Conservation (phyloP, 768 basidiomycete genomes). For the Rhodotorula kratochvilovae region DNA sequence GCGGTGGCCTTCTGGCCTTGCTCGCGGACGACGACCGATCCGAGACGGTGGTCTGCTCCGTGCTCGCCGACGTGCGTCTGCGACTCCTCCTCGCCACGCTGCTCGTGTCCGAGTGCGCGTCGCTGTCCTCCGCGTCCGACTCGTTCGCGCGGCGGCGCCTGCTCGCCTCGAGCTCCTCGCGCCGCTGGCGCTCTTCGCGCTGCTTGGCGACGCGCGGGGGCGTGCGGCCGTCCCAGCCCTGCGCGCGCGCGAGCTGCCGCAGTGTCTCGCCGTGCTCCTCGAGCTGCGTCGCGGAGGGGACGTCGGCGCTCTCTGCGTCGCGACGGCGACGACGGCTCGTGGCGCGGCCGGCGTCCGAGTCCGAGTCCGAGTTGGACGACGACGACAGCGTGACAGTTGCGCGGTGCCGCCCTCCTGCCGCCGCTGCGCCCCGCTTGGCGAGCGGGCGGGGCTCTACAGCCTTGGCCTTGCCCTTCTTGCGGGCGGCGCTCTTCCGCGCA, state of each 20-base stretch:
- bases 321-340: not conserved
- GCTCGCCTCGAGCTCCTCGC: not conserved
- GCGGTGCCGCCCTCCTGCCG: not conserved
- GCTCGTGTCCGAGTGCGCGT: not conserved
- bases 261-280: not conserved
- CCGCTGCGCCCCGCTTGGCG: not conserved
- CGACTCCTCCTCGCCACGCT: not conserved
- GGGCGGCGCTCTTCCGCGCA: not conserved
- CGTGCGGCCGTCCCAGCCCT: conserved; percentile 4
- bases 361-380: not conserved
- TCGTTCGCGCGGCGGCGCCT: too few species aligned
- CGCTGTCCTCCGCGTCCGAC: not conserved
- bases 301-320: not conserved
- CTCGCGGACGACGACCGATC: not conserved
- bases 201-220: not conserved
- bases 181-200: not conserved
- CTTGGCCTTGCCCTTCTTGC: not conserved
- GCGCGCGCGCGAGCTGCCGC: not conserved
- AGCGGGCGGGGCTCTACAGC: not conserved
- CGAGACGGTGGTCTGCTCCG: conserved; percentile 13
- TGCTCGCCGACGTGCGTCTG: conserved; percentile 1
- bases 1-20: not conserved
- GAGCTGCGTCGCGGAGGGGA: conserved; percentile 9
- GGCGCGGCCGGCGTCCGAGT: too few species aligned
- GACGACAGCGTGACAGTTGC: not conserved